These are phyloP conservation scores for Mycena floridula DNA, from an alignment of 768 basidiomycete species.

Conservation along the genomic window DNA sequence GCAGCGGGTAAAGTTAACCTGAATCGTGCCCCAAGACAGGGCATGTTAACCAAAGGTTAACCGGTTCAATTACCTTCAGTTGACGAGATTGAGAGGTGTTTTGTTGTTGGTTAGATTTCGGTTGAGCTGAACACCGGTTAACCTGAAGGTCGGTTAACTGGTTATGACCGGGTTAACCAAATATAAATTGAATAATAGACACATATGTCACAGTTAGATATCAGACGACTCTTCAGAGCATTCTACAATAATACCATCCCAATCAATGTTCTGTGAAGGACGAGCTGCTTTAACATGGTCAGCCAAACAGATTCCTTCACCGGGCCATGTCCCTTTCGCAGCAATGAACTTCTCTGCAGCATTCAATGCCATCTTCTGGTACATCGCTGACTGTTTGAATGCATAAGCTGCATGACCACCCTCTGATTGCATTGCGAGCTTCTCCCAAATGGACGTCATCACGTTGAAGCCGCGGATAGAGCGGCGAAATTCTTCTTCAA, in stretches of 20 bases:
- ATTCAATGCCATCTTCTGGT: slow-evolving; percentile 5
- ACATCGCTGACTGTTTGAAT: slow-evolving; percentile 4
- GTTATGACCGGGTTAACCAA: not conserved
- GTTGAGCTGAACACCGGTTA: not conserved
- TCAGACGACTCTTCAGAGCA: not conserved
- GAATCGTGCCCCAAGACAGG: not conserved
- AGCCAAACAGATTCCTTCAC: slow-evolving; percentile 2
- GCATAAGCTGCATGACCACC: slow-evolving; percentile 7
- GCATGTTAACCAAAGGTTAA: not conserved
- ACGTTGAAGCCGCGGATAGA: not conserved
- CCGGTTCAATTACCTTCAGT: too few species aligned
- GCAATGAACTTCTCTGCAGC: slow-evolving; percentile 2
- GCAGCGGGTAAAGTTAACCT: not conserved
- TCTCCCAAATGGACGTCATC: slow-evolving; percentile 1
- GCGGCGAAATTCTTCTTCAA: slow-evolving; percentile 8
- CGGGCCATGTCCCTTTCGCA: slow-evolving; percentile 4
- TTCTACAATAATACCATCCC: not conserved
- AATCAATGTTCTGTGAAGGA: slow-evolving; percentile 1
- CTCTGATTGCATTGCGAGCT: not conserved
- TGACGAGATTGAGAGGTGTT: not conserved
- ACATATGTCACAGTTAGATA: not conserved
- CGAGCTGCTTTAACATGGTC: slow-evolving; percentile 4
- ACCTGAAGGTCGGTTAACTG: not conserved
- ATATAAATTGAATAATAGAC: not conserved
- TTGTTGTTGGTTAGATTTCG: not conserved